These are phyloP conservation scores for Malus orientalis DNA, from an alignment of 306 rosid genomes.

Conservation along the genomic window DNA sequence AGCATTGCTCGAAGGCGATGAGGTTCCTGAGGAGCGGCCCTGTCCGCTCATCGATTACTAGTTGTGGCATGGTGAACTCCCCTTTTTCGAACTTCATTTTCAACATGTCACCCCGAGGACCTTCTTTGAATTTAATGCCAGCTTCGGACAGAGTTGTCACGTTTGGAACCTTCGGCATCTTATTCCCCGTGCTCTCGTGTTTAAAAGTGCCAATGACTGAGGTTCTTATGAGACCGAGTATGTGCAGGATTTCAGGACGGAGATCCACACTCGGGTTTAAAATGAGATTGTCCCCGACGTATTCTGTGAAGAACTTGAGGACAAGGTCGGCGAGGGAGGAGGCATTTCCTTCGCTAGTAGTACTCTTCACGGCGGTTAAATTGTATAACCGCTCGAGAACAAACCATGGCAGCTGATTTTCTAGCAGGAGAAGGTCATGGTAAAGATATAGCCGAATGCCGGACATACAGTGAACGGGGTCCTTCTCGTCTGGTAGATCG, in stretches of 20 bases:
- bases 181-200: accelerated
- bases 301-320: neutral
- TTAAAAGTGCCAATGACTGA: accelerated
- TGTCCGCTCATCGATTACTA: neutral
- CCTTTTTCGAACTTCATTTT: neutral
- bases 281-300: neutral
- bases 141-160: neutral
- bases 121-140: neutral
- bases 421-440: constrained; percentile 15
- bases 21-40: neutral
- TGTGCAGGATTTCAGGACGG: neutral
- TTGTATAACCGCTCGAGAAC: neutral
- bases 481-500: neutral
- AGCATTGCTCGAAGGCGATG: constrained; percentile 3
- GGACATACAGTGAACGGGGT: constrained; percentile 4
- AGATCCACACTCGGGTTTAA: neutral
- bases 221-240: neutral
- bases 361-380: neutral
- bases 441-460: neutral
- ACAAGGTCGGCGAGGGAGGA: neutral
- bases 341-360: neutral
- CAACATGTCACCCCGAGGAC: neutral
- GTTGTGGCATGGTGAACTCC: neutral
- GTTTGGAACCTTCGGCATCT: neutral
- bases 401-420: constrained; percentile 29